These are phyloP conservation scores for Calycina herbarum DNA, from an alignment of 2,329 filamentous ascomycete species.

Conservation along the genomic window DNA sequence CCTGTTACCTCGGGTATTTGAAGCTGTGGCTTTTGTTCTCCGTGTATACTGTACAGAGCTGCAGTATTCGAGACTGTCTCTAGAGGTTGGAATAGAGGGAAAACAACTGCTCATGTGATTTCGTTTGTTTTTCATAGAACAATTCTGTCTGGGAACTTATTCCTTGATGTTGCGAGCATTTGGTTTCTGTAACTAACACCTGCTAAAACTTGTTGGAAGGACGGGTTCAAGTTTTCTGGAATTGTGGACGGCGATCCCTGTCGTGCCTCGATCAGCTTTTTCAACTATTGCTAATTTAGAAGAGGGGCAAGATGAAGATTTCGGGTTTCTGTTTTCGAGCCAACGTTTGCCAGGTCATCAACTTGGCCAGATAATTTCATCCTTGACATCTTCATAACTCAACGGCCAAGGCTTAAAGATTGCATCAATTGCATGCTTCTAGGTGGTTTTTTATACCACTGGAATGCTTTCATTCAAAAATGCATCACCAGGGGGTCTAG, in stretches of 20 bases:
- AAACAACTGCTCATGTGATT: background rate
- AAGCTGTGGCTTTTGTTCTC: too few relatives aligned
- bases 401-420: background rate
- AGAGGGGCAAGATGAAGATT: background rate
- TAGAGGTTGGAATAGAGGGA: background rate
- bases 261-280: too few relatives aligned
- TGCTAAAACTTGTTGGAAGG: too few relatives aligned
- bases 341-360: background rate
- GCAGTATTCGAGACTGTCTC: constrained; percentile 2
- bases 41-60: too few relatives aligned
- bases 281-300: too few relatives aligned
- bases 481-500: background rate
- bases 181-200: too few relatives aligned
- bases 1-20: too few relatives aligned
- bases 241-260: too few relatives aligned
- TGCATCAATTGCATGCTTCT: background rate
- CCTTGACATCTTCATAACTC: background rate
- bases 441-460: background rate
- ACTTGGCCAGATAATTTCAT: background rate
- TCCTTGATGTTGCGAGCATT: too few relatives aligned
- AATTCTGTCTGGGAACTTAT: too few relatives aligned
- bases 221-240: too few relatives aligned
- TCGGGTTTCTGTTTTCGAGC: background rate
- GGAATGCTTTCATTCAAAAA: background rate
- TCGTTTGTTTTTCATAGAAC: too few relatives aligned